These are phyloP conservation scores for Favolaschia claudopus DNA, from an alignment of 768 basidiomycete species.

Conservation along the genomic window DNA sequence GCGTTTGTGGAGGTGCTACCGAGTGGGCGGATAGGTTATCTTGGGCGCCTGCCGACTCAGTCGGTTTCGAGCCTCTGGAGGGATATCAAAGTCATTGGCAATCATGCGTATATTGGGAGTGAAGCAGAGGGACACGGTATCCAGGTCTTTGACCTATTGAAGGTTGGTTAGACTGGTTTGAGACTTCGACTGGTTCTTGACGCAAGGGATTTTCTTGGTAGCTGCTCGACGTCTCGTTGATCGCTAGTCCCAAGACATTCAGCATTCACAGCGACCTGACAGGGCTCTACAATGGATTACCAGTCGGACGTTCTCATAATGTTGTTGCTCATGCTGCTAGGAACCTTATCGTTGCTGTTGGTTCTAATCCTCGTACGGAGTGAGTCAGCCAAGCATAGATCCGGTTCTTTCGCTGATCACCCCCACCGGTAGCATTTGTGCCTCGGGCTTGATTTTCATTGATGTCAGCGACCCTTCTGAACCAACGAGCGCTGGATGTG, in stretches of 20 bases:
- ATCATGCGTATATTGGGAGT: slow-evolving; percentile 33
- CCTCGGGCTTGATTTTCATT: slow-evolving; percentile 38
- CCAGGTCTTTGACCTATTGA: slow-evolving; percentile 38
- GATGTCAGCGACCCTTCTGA: slow-evolving; percentile 35
- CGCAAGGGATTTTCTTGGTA: not conserved
- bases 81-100: slow-evolving; percentile 35
- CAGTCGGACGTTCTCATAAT: slow-evolving; percentile 37
- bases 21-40: slow-evolving; percentile 23
- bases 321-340: slow-evolving; percentile 32
- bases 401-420: not conserved
- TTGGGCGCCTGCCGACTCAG: slow-evolving; percentile 32
- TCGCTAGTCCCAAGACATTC: slow-evolving; percentile 30
- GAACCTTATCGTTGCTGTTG: slow-evolving; percentile 36
- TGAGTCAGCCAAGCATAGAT: not conserved
- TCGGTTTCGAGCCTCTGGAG: slow-evolving; percentile 29
- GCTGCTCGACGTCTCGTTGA: slow-evolving; percentile 25
- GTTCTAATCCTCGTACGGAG: slow-evolving; percentile 30
- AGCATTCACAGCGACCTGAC: slow-evolving; percentile 22
- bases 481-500: slow-evolving; percentile 31
- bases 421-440: slow-evolving; percentile 14
- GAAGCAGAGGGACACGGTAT: slow-evolving; percentile 36
- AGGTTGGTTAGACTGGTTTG: slow-evolving; percentile 17
- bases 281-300: slow-evolving; percentile 32
- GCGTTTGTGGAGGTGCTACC: slow-evolving; percentile 20
- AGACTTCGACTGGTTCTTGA: not conserved